Percentiles rank a stretch among this genome's conserved stretches.
Conservation (phyloP, 495 filamentous ascomycete genomes). For the Daldinia caldariorum region DNA sequence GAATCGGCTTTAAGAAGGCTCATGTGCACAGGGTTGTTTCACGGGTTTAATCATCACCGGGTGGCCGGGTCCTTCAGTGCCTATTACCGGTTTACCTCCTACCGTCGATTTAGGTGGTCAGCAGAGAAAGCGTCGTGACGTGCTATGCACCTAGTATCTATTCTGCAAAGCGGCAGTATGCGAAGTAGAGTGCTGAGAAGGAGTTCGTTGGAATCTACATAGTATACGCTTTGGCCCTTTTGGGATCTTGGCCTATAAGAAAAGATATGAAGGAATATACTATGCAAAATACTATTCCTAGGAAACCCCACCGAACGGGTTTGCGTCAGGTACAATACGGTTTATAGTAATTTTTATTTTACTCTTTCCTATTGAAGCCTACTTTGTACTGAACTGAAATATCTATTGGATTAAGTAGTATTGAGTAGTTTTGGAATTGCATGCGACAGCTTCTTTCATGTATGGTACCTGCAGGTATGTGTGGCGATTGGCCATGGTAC, state of each 20-base stretch:
- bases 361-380: neutral
- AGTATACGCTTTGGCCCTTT: neutral
- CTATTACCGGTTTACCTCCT: slow-evolving; percentile 23
- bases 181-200: slow-evolving; percentile 22
- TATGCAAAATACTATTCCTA: neutral
- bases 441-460: slow-evolving; percentile 22
- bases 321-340: neutral
- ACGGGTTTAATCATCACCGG: slow-evolving; percentile 35
- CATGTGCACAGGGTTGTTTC: slow-evolving; percentile 8
- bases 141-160: slow-evolving; percentile 19
- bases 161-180: slow-evolving; percentile 9
- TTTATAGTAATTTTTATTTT: neutral
- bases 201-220: slow-evolving; percentile 5
- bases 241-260: neutral
- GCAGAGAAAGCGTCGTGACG: slow-evolving; percentile 10
- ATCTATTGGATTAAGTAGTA: slow-evolving; percentile 8
- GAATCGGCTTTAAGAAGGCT: slow-evolving; percentile 26
- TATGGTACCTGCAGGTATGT: slow-evolving; percentile 24
- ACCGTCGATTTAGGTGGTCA: slow-evolving; percentile 21
- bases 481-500: slow-evolving; percentile 47
- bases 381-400: neutral
- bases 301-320: neutral
- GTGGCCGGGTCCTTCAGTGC: slow-evolving; percentile 4
- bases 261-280: neutral
- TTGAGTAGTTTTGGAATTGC: slow-evolving; percentile 20